phyloP scores from a whole-genome alignment of 805 yeast species.

The Wickerhamiella australiensis region DNA sequence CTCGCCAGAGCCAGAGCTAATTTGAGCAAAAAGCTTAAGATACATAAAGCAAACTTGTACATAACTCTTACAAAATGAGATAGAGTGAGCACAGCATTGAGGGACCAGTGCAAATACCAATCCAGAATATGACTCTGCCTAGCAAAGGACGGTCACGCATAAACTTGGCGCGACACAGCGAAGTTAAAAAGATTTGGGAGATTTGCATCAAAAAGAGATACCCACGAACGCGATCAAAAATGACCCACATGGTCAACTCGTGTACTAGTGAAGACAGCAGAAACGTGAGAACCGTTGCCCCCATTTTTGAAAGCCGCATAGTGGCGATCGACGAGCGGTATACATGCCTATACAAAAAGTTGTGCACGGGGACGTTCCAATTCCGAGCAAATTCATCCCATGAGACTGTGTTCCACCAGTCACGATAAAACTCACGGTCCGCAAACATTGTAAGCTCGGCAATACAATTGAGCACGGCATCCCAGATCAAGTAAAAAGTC shows the following conservation, averaged over 20 bases:
- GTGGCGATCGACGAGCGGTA: slow-evolving; percentile 82
- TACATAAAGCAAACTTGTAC: background rate
- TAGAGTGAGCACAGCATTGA: slow-evolving; percentile 76
- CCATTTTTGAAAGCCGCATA: slow-evolving; percentile 46
- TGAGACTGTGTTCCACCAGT: slow-evolving; percentile 94
- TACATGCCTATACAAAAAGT: slow-evolving; percentile 80
- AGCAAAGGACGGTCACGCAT: slow-evolving; percentile 45
- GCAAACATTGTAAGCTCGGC: slow-evolving; percentile 82
- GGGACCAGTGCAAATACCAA: slow-evolving; percentile 84
- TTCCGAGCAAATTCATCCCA: slow-evolving; percentile 90
- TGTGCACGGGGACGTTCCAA: slow-evolving; percentile 93
- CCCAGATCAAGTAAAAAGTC: slow-evolving; percentile 89
- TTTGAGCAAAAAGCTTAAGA: background rate
- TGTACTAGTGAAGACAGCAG: slow-evolving; percentile 72
- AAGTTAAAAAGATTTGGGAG: slow-evolving; percentile 73
- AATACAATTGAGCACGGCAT: slow-evolving; percentile 74
- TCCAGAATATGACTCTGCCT: slow-evolving; percentile 81
- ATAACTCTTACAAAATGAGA: slow-evolving; percentile 44
- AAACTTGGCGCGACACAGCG: slow-evolving; percentile 46
- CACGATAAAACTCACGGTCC: slow-evolving; percentile 85
- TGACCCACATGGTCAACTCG: slow-evolving; percentile 83
- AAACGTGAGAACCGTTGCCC: slow-evolving; percentile 52
- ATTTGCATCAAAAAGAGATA: slow-evolving; percentile 72
- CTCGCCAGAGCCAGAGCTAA: background rate
- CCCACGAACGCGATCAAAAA: slow-evolving; percentile 69